A percentile compares a stretch with the other conserved stretches of the same genome.
Evolutionary conservation across 805 yeast species (phyloP).

Genomic region (Clavispora asparagi): DNA sequence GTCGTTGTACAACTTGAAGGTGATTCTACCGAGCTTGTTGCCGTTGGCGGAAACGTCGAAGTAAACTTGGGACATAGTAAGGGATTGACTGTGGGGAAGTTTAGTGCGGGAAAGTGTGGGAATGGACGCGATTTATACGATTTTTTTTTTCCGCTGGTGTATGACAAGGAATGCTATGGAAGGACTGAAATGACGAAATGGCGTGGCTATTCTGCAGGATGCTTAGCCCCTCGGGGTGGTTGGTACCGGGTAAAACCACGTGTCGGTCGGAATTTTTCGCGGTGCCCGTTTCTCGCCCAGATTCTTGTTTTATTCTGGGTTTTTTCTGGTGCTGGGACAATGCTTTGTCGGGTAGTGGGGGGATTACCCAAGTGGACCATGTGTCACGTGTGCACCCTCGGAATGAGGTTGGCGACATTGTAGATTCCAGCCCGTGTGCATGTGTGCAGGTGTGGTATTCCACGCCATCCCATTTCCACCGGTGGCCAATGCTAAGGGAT

Average conservation of each 20-base stretch:
- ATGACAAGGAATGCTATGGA: not conserved
- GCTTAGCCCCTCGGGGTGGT: not conserved
- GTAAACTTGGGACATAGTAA: constrained; percentile 62
- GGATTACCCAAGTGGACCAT: too few relatives aligned
- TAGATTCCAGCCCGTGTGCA: not conserved
- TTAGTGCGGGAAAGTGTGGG: not conserved
- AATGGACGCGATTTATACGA: not conserved
- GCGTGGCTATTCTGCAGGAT: not conserved
- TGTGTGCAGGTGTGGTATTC: not conserved
- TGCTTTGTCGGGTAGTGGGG: too few relatives aligned
- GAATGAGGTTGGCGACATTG: not conserved
- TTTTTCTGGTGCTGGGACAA: too few relatives aligned
- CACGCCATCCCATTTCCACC: too few relatives aligned
- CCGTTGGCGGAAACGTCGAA: constrained; percentile 82
- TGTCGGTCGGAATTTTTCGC: not conserved
- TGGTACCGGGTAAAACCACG: not conserved
- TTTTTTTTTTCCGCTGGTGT: not conserved
- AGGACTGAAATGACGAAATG: not conserved
- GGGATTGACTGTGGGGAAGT: not conserved
- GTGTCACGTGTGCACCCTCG: not conserved
- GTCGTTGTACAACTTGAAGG: constrained; percentile 84
- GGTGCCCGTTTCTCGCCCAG: too few relatives aligned
- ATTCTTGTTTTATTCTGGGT: too few relatives aligned
- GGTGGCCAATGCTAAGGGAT: too few relatives aligned
- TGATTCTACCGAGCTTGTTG: constrained; percentile 65